phyloP scores from a whole-genome alignment of 169 alveolate genomes.

The Cardiosporidium cionae region DNA sequence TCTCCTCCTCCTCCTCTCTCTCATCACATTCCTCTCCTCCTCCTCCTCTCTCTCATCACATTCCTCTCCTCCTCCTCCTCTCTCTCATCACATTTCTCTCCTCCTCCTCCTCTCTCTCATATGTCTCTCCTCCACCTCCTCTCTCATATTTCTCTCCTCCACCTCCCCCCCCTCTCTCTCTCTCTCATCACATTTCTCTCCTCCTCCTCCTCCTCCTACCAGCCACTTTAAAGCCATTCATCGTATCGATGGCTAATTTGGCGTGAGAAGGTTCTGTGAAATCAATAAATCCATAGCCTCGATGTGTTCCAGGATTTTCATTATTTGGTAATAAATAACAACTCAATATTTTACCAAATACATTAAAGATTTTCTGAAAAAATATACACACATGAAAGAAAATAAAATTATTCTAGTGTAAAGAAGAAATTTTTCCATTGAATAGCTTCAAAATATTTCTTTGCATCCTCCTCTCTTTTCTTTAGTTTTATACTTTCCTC shows the following conservation, averaged over 20 bases:
- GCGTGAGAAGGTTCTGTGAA: constrained; percentile 53
- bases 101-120: no score
- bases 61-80: no score
- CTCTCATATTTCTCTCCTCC: no score
- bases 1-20: no score
- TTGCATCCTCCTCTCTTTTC: background rate
- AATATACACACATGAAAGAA: background rate
- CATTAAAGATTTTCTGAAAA: constrained; percentile 41
- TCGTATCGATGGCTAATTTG: constrained; percentile 53
- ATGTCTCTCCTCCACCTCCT: no score
- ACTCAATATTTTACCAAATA: constrained; percentile 44
- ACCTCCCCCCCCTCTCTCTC: no score
- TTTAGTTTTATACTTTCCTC: background rate
- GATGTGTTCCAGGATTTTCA: constrained; percentile 46
- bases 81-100: no score
- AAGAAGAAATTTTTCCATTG: background rate
- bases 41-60: no score
- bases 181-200: no score
- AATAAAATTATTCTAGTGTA: background rate
- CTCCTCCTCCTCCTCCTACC: no score
- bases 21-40: no score
- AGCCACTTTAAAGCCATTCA: constrained; percentile 62
- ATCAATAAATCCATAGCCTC: constrained; percentile 63
- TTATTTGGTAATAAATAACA: constrained; percentile 47
- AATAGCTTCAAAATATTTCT: background rate